Conservation (phyloP, 495 filamentous ascomycete genomes). For the Chaetomium tenue region DNA sequence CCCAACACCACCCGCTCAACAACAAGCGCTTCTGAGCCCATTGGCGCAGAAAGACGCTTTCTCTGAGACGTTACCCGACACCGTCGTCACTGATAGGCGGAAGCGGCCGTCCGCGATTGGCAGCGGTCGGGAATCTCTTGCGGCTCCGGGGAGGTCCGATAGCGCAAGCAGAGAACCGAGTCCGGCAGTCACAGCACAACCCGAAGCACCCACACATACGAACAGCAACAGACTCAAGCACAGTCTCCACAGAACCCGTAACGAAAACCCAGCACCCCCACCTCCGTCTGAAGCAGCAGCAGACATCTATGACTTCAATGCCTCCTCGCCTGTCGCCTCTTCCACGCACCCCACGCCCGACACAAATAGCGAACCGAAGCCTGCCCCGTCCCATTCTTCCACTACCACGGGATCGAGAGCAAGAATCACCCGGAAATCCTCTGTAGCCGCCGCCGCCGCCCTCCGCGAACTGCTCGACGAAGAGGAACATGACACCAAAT, state of each 20-base stretch:
- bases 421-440: conserved; percentile 22
- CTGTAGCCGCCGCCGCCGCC: conserved; percentile 26
- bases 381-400: not conserved
- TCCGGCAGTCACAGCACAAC: not conserved
- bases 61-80: conserved; percentile 26
- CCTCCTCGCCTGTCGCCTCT: conserved; percentile 27
- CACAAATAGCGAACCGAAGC: conserved; percentile 14
- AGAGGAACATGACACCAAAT: conserved; percentile 14
- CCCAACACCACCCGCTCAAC: not conserved
- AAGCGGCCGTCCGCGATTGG: conserved; percentile 31
- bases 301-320: conserved; percentile 44
- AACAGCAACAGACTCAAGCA: not conserved
- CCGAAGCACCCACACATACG: not conserved
- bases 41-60: conserved; percentile 23
- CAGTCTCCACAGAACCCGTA: not conserved
- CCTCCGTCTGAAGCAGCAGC: conserved; percentile 2
- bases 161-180: not conserved
- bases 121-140: conserved; percentile 8
- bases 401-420: not conserved
- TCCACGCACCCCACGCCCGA: not conserved
- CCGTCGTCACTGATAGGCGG: conserved; percentile 35
- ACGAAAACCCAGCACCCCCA: not conserved
- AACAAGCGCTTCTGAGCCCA: conserved; percentile 22
- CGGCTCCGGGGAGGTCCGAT: not conserved
- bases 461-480: conserved; percentile 21